These are phyloP conservation scores for Collybiopsis confluens DNA, from an alignment of 768 basidiomycete species.

Conservation along the genomic window DNA sequence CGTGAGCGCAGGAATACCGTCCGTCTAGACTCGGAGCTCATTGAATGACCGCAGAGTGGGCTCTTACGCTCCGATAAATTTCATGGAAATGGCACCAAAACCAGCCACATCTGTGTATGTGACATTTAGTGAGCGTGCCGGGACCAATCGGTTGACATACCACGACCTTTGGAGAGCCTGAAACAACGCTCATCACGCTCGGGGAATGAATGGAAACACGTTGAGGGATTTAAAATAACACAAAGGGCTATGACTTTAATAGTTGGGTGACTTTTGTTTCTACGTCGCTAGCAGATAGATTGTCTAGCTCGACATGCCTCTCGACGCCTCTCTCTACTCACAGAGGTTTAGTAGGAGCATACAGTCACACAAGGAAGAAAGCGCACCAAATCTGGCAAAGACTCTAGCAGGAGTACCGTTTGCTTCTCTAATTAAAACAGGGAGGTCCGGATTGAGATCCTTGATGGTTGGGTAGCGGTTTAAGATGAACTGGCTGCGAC, in stretches of 20 bases:
- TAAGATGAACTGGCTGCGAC: slow-evolving; percentile 71
- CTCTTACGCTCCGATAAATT: too few species aligned
- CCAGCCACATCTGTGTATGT: too few species aligned
- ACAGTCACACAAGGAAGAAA: slow-evolving; percentile 9
- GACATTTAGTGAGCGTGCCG: too few species aligned
- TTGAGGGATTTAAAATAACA: too few species aligned
- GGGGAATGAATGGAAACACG: background rate
- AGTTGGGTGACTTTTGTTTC: slow-evolving; percentile 66
- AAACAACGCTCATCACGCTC: background rate
- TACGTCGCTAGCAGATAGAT: slow-evolving; percentile 68
- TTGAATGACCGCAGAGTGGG: too few species aligned
- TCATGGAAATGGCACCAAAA: too few species aligned
- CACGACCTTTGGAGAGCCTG: too few species aligned
- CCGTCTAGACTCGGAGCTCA: too few species aligned
- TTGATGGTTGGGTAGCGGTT: slow-evolving; percentile 73
- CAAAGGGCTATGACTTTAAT: slow-evolving; percentile 28
- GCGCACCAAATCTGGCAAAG: slow-evolving; percentile 84
- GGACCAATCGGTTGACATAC: too few species aligned
- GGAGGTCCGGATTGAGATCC: slow-evolving; percentile 83
- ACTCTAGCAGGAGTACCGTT: slow-evolving; percentile 73
- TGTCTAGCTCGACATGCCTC: slow-evolving; percentile 76
- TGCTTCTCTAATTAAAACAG: slow-evolving; percentile 78
- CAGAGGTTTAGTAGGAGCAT: slow-evolving; percentile 9
- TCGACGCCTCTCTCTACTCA: slow-evolving; percentile 72
- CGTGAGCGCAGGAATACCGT: too few species aligned